Evolutionary conservation across 2,329 filamentous ascomycete species (phyloP).

Genomic region (Coniochaeta sp.): DNA sequence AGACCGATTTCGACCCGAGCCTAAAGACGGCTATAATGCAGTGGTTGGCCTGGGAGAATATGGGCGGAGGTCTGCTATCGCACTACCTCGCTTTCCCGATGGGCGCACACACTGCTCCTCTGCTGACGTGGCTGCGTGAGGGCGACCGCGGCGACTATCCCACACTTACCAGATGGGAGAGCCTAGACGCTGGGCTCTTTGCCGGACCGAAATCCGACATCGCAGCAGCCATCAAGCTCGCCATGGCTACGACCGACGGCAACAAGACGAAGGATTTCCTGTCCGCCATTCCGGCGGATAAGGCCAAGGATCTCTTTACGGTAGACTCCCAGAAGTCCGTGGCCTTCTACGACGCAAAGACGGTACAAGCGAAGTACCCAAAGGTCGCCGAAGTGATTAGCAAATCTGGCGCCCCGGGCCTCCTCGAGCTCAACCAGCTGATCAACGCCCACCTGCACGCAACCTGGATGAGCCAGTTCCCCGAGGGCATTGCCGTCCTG

Average conservation of each 20-base stretch:
- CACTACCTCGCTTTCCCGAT: slow-evolving; percentile 82
- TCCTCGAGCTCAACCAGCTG: slow-evolving; percentile 61
- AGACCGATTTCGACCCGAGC: slow-evolving; percentile 48
- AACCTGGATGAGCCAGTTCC: slow-evolving; percentile 76
- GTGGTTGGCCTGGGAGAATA: slow-evolving; percentile 90
- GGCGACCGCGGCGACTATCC: slow-evolving; percentile 72
- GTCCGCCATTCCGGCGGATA: slow-evolving; percentile 41
- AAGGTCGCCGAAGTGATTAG: slow-evolving; percentile 57
- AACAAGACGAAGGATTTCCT: slow-evolving; percentile 57
- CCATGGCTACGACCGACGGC: slow-evolving; percentile 47
- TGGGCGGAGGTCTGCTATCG: slow-evolving; percentile 76
- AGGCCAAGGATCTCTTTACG: slow-evolving; percentile 47
- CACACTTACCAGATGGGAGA: slow-evolving; percentile 65
- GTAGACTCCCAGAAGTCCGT: slow-evolving; percentile 61
- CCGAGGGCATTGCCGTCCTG: slow-evolving; percentile 69
- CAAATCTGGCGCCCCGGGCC: slow-evolving; percentile 50
- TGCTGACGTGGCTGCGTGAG: slow-evolving; percentile 48
- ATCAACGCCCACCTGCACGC: slow-evolving; percentile 81
- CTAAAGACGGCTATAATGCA: slow-evolving; percentile 67
- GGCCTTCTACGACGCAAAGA: slow-evolving; percentile 66
- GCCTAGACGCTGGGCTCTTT: slow-evolving; percentile 65
- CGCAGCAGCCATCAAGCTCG: slow-evolving; percentile 52
- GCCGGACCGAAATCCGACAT: slow-evolving; percentile 61
- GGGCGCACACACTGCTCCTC: slow-evolving; percentile 63
- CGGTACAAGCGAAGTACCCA: slow-evolving; percentile 59